These are phyloP conservation scores for Digitaria exilis DNA, from an alignment of 202 grass and related monocot species.

Conservation along the genomic window DNA sequence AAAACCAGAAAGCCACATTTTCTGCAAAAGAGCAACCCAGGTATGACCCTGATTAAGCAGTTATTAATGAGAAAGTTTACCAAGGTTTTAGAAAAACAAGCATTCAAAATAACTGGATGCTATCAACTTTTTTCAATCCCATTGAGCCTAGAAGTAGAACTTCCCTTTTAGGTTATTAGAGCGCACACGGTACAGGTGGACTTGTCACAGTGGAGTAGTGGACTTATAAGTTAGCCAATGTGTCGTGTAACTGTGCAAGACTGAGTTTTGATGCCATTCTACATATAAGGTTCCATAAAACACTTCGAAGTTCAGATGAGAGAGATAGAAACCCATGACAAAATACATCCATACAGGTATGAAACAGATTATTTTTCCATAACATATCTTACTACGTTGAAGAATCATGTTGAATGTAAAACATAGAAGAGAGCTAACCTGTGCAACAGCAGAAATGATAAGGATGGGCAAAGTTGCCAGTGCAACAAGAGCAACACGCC, in stretches of 20 bases:
- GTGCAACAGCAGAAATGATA: constrained; percentile 80
- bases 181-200: background rate
- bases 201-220: background rate
- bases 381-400: background rate
- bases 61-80: constrained; percentile 1
- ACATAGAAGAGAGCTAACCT: constrained; percentile 57
- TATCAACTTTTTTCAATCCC: background rate
- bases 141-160: background rate
- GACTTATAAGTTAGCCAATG: background rate
- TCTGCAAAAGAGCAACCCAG: constrained; percentile 57
- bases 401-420: constrained; percentile 17
- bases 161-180: background rate
- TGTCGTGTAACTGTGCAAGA: background rate
- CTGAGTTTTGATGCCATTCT: background rate
- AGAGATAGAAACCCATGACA: background rate
- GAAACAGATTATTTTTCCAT: background rate
- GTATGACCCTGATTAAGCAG: constrained; percentile 1
- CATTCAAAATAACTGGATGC: background rate
- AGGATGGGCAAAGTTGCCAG: constrained; percentile 80
- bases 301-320: background rate
- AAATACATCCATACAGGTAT: constrained; percentile 7
- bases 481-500: constrained; percentile 95
- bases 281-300: background rate
- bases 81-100: constrained; percentile 3
- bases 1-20: constrained; percentile 99